phyloP scores from a whole-genome alignment of 306 rosid species.

The Vigna radiata region DNA sequence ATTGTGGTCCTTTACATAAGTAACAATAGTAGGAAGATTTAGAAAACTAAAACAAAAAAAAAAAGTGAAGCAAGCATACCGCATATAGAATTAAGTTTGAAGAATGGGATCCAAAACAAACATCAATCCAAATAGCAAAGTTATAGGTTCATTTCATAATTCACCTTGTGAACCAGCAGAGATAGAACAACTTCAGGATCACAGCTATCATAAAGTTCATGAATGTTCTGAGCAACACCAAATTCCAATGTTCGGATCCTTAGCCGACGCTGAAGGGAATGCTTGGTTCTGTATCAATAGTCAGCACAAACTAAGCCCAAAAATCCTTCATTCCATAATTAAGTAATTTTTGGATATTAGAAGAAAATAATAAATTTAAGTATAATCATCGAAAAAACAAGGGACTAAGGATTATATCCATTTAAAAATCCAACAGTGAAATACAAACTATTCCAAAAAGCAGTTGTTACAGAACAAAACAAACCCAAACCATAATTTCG shows the following conservation, averaged over 20 bases:
- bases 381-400: conserved; percentile 27
- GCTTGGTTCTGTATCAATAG: conserved; percentile 63
- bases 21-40: conserved; percentile 24
- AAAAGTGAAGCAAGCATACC: conserved; percentile 10
- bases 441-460: conserved; percentile 26
- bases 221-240: conserved; percentile 74
- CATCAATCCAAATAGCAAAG: conserved; percentile 23
- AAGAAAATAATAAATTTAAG: conserved; percentile 28
- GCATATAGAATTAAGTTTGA: conserved; percentile 20
- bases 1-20: conserved; percentile 22
- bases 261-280: conserved; percentile 80
- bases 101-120: neutral
- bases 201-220: conserved; percentile 87
- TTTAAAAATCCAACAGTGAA: conserved; percentile 13
- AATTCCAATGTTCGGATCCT: conserved; percentile 89
- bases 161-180: conserved; percentile 91
- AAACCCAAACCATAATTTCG: conserved; percentile 17
- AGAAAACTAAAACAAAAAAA: neutral
- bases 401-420: conserved; percentile 22
- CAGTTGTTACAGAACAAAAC: conserved; percentile 17
- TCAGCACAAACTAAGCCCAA: conserved; percentile 44
- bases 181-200: conserved; percentile 90
- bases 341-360: conserved; percentile 34
- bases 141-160: conserved; percentile 33
- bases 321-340: conserved; percentile 35